phyloP scores from a whole-genome alignment of 305 asterid species.

The Rubia tinctorum region DNA sequence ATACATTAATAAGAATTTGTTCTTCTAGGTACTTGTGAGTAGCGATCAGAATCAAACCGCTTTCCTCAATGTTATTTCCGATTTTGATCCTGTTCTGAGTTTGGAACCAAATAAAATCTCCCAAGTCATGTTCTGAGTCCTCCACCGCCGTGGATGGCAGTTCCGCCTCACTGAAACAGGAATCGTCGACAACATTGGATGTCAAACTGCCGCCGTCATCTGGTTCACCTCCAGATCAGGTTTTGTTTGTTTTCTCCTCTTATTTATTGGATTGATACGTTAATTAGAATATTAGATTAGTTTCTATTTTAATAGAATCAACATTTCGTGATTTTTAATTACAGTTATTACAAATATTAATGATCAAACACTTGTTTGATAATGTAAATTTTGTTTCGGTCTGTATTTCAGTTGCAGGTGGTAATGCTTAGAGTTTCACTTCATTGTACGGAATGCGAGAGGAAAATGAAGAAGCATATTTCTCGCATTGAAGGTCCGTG shows the following conservation, averaged over 20 bases:
- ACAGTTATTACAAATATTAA: too few species aligned
- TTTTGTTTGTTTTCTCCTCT: constrained; percentile 12
- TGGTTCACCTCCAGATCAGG: constrained; percentile 41
- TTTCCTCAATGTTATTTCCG: constrained; percentile 29
- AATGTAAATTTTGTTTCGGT: neutral
- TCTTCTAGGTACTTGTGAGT: constrained; percentile 65
- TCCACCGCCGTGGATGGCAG: too few species aligned
- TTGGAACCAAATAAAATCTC: constrained; percentile 6
- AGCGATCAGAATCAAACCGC: constrained; percentile 31
- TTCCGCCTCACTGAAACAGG: constrained; percentile 23
- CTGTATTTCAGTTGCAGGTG: constrained; percentile 48
- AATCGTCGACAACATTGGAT: constrained; percentile 7
- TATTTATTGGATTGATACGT: too few species aligned
- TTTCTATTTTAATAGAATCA: too few species aligned
- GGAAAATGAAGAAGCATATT: constrained; percentile 85
- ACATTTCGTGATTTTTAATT: too few species aligned
- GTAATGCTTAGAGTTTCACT: constrained; percentile 86
- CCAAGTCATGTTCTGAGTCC: neutral
- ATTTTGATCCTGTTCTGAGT: constrained; percentile 35
- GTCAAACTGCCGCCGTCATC: constrained; percentile 18
- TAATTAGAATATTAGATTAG: too few species aligned
- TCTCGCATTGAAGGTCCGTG: constrained; percentile 84
- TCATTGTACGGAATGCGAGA: constrained; percentile 95
- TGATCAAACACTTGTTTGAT: too few species aligned
- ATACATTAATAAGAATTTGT: constrained; percentile 9